Evolutionary conservation across 495 filamentous ascomycete genomes (phyloP).

Genomic region (Tuber umbilicatum): DNA sequence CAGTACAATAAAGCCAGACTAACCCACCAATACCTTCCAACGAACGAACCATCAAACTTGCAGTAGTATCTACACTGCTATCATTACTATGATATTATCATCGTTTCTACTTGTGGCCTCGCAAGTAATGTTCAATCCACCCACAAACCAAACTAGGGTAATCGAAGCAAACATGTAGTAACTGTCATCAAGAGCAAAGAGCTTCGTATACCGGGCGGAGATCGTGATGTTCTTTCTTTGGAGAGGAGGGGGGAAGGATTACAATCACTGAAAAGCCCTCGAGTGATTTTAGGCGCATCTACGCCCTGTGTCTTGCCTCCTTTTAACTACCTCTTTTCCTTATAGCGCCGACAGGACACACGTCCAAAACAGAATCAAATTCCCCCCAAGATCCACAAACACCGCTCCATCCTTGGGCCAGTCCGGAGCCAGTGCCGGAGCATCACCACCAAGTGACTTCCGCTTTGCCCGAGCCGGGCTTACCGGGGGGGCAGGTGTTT

Average conservation of each 20-base stretch:
- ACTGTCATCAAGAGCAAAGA: not conserved
- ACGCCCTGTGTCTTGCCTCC: constrained; percentile 8
- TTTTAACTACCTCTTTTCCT: constrained; percentile 21
- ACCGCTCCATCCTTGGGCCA: constrained; percentile 26
- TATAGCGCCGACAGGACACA: constrained; percentile 3
- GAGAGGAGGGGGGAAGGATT: not conserved
- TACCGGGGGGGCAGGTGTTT: constrained; percentile 12
- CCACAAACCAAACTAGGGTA: not conserved
- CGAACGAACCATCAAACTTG: not conserved
- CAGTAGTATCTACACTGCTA: not conserved
- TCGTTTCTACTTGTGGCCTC: not conserved
- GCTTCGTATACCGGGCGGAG: not conserved
- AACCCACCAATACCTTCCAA: not conserved
- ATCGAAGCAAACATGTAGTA: not conserved
- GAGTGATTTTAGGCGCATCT: not conserved
- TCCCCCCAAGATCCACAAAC: constrained; percentile 19
- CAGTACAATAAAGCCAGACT: not conserved
- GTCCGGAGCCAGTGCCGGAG: constrained; percentile 14
- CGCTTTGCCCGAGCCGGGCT: constrained; percentile 15
- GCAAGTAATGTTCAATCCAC: not conserved
- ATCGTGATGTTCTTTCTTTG: not conserved
- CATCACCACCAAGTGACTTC: constrained; percentile 17
- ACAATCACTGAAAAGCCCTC: not conserved
- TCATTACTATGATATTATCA: not conserved
- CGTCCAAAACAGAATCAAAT: constrained; percentile 4